Percentiles rank a stretch among this genome's conserved stretches.
phyloP scores from a whole-genome alignment of 2,329 filamentous ascomycete genomes.

The Xylariaceae sp. region DNA sequence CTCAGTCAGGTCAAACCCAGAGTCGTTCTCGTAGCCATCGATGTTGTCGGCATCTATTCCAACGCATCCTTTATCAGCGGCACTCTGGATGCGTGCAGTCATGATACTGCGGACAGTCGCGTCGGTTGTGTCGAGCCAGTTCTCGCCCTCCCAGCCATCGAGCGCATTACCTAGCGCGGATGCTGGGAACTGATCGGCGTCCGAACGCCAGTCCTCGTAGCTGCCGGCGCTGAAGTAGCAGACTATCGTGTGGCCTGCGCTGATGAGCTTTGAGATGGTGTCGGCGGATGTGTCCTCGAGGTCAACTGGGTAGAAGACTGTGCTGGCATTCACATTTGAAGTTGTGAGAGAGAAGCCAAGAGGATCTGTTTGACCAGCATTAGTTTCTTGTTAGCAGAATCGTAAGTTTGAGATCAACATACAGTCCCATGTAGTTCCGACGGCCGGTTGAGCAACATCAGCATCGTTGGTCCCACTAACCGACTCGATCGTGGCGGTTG shows the following conservation, averaged over 20 bases:
- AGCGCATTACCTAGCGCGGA: conserved; percentile 57
- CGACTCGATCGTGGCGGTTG: background rate
- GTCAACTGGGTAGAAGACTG: conserved; percentile 16
- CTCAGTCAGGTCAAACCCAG: conserved; percentile 58
- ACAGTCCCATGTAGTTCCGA: conserved; percentile 19
- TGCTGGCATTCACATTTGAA: conserved; percentile 11
- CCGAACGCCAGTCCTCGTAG: conserved; percentile 62
- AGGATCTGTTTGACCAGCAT: background rate
- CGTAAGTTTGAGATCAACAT: background rate
- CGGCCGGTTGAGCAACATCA: conserved; percentile 6
- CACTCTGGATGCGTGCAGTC: conserved; percentile 56
- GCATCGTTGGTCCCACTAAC: background rate
- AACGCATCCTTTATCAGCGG: conserved; percentile 61
- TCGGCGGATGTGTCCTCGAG: conserved; percentile 13
- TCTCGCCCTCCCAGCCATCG: conserved; percentile 64
- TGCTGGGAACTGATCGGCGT: conserved; percentile 52
- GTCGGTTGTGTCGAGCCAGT: conserved; percentile 62
- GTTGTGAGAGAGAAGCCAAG: conserved; percentile 16
- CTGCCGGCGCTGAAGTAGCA: conserved; percentile 75
- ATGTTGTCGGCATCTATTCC: conserved; percentile 72
- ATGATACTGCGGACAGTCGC: conserved; percentile 63
- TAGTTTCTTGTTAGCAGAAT: background rate
- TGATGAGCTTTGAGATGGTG: conserved; percentile 8
- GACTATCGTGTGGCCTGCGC: conserved; percentile 43
- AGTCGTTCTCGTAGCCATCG: conserved; percentile 64